Conservation (phyloP, 805 yeast genomes). For the Ogataea angusta region DNA sequence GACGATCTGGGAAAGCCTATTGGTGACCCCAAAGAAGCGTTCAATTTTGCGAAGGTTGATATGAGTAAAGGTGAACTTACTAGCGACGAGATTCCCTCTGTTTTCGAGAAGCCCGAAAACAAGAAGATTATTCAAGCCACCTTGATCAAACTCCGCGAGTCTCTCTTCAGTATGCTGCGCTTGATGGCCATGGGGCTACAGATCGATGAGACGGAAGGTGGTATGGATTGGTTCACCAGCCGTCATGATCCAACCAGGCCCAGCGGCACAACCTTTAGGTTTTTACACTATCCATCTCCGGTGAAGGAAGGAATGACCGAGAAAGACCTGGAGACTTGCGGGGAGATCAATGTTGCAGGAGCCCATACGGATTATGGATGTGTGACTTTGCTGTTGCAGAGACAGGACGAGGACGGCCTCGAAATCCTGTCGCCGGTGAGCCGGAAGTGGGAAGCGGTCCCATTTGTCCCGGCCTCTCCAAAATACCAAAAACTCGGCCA, state of each 20-base stretch:
- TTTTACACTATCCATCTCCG: conserved; percentile 69
- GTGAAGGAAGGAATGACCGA: conserved; percentile 39
- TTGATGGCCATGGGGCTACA: conserved; percentile 61
- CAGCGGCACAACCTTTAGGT: conserved; percentile 66
- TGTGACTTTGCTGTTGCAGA: conserved; percentile 68
- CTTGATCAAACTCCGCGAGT: conserved; percentile 44
- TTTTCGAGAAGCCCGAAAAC: conserved; percentile 44
- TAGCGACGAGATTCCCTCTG: conserved; percentile 44
- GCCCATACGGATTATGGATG: conserved; percentile 88
- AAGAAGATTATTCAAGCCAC: conserved; percentile 39
- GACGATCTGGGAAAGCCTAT: conserved; percentile 31
- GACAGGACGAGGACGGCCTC: conserved; percentile 67
- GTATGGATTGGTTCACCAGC: conserved; percentile 57
- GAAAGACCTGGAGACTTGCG: conserved; percentile 43
- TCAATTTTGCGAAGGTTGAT: conserved; percentile 59
- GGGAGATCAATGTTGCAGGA: conserved; percentile 52
- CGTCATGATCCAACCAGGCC: conserved; percentile 49
- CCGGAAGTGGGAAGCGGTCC: conserved; percentile 65
- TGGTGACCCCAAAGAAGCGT: conserved; percentile 53
- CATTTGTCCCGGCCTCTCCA: conserved; percentile 46
- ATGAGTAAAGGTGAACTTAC: conserved; percentile 43
- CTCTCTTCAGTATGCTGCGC: conserved; percentile 48
- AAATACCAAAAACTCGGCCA: conserved; percentile 34
- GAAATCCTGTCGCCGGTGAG: conserved; percentile 57
- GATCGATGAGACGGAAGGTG: conserved; percentile 53